Percentiles rank a stretch among this genome's conserved stretches.
These are phyloP conservation scores for Alternaria brassicae DNA, from an alignment of 2,329 filamentous ascomycete species.

Conservation along the genomic window DNA sequence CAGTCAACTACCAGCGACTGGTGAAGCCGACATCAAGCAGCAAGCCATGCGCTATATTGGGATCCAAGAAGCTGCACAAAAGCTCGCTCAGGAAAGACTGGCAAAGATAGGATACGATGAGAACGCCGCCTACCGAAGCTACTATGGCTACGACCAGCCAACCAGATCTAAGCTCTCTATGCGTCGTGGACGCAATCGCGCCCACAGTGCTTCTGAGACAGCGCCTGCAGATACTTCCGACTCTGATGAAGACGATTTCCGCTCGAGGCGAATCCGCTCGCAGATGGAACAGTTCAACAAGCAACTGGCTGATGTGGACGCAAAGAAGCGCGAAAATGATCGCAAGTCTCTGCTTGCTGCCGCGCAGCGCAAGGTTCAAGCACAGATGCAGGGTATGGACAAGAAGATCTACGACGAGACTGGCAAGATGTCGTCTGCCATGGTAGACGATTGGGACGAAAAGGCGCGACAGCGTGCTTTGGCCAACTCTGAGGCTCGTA, in stretches of 20 bases:
- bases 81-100: conserved; percentile 81
- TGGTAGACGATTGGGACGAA: conserved; percentile 78
- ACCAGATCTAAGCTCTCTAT: conserved; percentile 60
- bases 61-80: conserved; percentile 86
- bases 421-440: conserved; percentile 72
- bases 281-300: conserved; percentile 82
- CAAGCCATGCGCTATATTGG: conserved; percentile 63
- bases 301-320: conserved; percentile 71
- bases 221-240: conserved; percentile 44
- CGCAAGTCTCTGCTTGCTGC: conserved; percentile 76
- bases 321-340: conserved; percentile 76
- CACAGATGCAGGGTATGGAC: conserved; percentile 80
- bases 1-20: conserved; percentile 35
- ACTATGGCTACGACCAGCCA: conserved; percentile 71
- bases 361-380: conserved; percentile 86
- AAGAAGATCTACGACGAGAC: conserved; percentile 79
- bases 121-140: conserved; percentile 71
- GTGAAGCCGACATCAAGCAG: conserved; percentile 59
- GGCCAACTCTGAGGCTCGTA: conserved; percentile 67
- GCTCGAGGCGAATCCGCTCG: conserved; percentile 73
- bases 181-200: conserved; percentile 63
- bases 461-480: conserved; percentile 75
- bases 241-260: conserved; percentile 65
- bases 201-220: conserved; percentile 68
- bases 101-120: conserved; percentile 79